Evolutionary conservation across 352 stramenopile genomes (phyloP), one percentile per base, ranked within the genome.

Genomic region (Pythium aquatile): DNA sequence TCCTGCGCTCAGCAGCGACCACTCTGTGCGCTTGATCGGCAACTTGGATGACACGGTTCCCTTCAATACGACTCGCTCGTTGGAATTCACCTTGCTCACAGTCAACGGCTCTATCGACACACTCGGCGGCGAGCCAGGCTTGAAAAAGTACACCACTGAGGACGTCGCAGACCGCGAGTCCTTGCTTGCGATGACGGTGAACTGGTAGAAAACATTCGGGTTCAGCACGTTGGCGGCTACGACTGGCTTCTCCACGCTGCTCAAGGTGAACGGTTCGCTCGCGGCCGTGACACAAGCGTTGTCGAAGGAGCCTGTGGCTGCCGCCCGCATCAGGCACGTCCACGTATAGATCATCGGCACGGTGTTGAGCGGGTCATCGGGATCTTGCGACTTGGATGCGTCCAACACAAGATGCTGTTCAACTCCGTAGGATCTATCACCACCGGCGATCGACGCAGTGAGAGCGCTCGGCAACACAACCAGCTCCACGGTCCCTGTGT

Each of bases 1-100:
- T n/a, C 48, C 55, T 6, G 65, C 69, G 2, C 76, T 77, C 1
- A 80, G 30, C 28, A 89, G 67, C 3, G 72, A 73, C 82, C 82
- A 91, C 39, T 80, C 74, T 0, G 67, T 78, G 29, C 70, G 77
- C 13, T 37, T 68, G 3, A 87, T 55, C 4, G 77, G 70, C 1
- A 87, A 53, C 52, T 82, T 84, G 16, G 77, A 89, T 3, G 56
- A 57, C 2, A 84, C 74, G 13, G 62, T 75, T 6, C 78, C 77
- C 29, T 82, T 79, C 17, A 91, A 57, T 3, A 91, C 46, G 4
- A 88, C 71, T 4, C 80, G 78, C 40, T 82, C 76, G 51, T 89
- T 87, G 6, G 40, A 32, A 48, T 91, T 91, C 1, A 88, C 77
- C 46, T 89, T 89, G 5, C 70, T 47, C 1, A 57, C 63, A 0